phyloP scores from a whole-genome alignment of 2,329 filamentous ascomycete species.

The Daldinia sp. region DNA sequence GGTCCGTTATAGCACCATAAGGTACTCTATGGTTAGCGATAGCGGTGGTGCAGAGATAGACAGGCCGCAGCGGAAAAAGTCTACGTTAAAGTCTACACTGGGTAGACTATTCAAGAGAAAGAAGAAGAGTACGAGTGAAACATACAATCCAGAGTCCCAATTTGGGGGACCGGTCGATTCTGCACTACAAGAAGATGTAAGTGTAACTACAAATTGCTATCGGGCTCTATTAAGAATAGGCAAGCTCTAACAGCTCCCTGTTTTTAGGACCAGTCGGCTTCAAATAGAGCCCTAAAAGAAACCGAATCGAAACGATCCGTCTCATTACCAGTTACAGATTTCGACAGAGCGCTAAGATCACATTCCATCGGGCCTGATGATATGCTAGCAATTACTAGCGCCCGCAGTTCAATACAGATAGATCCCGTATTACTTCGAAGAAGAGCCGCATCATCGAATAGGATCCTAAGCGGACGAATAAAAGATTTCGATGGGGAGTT shows the following conservation, averaged over 20 bases:
- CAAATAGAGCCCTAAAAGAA: constrained; percentile 52
- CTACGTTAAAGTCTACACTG: constrained; percentile 67
- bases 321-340: constrained; percentile 71
- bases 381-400: constrained; percentile 65
- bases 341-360: constrained; percentile 69
- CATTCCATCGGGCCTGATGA: constrained; percentile 71
- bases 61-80: constrained; percentile 67
- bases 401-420: constrained; percentile 64
- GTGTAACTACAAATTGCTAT: constrained; percentile 45
- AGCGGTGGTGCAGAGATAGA: constrained; percentile 57
- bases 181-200: constrained; percentile 64
- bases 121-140: constrained; percentile 60
- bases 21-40: constrained; percentile 64
- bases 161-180: constrained; percentile 46
- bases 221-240: not conserved
- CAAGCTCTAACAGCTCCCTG: constrained; percentile 10
- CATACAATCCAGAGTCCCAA: constrained; percentile 48
- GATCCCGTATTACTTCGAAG: constrained; percentile 57
- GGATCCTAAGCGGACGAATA: constrained; percentile 55
- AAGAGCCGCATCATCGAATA: constrained; percentile 59
- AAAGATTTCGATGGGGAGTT: constrained; percentile 58
- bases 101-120: constrained; percentile 70
- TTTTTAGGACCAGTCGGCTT: constrained; percentile 56
- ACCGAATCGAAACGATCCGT: constrained; percentile 65
- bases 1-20: constrained; percentile 56